Base-by-base conservation (phyloP, 192 early-diverging fungal species). In the Linnemannia hyalina region DNA sequence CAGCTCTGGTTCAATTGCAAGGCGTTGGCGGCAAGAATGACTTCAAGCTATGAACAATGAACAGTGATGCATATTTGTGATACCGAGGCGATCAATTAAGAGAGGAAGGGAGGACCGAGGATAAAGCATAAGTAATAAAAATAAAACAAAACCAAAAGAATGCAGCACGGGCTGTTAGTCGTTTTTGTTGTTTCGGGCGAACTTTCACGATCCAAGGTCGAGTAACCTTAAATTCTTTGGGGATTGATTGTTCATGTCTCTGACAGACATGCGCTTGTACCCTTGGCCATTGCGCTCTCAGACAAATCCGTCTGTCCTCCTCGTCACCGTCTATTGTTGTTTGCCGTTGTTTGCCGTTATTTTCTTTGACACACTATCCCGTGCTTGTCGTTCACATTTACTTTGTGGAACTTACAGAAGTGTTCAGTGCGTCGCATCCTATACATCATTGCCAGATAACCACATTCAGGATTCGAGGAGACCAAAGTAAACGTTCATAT, bases 341-440 rank as follows among this genome's bases (percentile, higher is more conserved):
- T 46, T n/a, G 10, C 11, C 11, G 44, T 13, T 13, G 41, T 23
- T 68, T 68, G 10, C 26, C 10, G 10, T 68, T 68, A 38, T 69
- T 10, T 49, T 77, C 11, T 80, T 41, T 46, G 35, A 3, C 29
- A 46, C 32, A 46, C 36, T 75, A 38, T n/a, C 35, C 46, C 36
- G 22, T 36, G 49, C 57, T 68, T 65, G 29, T 60, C 11, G 70
- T n/a, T 49, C 44, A 8, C n/a, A 23, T 57, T 40, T 22, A 5
- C 23, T 16, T 46, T 68, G 29, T 68, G 22, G 40, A 22, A 75
- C 88, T 80, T 89, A 89, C 88, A 42, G 89, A 89, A 9, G 91
- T 91, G 78, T 93, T 93, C 38, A 93, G 74, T 63, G 92, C 91
- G 88, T 93, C 92, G 73, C 92, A 93, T 32, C 92, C 92, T 92